A percentile compares a stretch with the other conserved stretches of the same genome.
These are phyloP conservation scores for Ophiorrhiza pumila DNA, from an alignment of 257 asterid genomes.

Conservation along the genomic window DNA sequence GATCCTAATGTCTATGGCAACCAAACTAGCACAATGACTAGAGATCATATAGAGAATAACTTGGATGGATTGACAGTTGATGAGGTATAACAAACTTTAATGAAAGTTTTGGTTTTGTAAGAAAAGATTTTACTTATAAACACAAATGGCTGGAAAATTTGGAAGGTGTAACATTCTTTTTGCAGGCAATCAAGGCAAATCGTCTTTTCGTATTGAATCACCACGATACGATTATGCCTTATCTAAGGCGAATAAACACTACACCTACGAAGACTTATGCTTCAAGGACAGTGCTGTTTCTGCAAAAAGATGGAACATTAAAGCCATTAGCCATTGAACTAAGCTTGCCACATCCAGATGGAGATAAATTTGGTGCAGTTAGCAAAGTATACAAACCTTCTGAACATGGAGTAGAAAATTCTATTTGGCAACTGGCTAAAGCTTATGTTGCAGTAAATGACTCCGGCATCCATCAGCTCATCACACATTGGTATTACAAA, in stretches of 20 bases:
- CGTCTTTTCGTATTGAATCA: slow-evolving; percentile 62
- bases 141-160: neutral
- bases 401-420: slow-evolving; percentile 46
- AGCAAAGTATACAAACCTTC: slow-evolving; percentile 60
- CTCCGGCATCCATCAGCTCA: slow-evolving; percentile 69
- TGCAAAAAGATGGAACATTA: slow-evolving; percentile 58
- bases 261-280: slow-evolving; percentile 60
- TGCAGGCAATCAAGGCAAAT: slow-evolving; percentile 48
- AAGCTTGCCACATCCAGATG: slow-evolving; percentile 67
- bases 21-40: slow-evolving; percentile 54
- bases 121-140: neutral
- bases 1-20: slow-evolving; percentile 53
- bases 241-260: slow-evolving; percentile 53
- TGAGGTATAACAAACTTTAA: slow-evolving; percentile 34
- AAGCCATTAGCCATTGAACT: slow-evolving; percentile 77
- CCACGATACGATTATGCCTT: slow-evolving; percentile 66
- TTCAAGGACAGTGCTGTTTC: slow-evolving; percentile 60
- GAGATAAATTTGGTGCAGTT: slow-evolving; percentile 45
- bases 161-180: neutral
- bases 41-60: slow-evolving; percentile 39
- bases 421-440: slow-evolving; percentile 80
- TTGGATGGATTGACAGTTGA: slow-evolving; percentile 49
- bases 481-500: slow-evolving; percentile 60
- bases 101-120: neutral
- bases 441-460: slow-evolving; percentile 72